Base-by-base conservation (phyloP, 352 stramenopile species). In the Globisporangium cystogenes region DNA sequence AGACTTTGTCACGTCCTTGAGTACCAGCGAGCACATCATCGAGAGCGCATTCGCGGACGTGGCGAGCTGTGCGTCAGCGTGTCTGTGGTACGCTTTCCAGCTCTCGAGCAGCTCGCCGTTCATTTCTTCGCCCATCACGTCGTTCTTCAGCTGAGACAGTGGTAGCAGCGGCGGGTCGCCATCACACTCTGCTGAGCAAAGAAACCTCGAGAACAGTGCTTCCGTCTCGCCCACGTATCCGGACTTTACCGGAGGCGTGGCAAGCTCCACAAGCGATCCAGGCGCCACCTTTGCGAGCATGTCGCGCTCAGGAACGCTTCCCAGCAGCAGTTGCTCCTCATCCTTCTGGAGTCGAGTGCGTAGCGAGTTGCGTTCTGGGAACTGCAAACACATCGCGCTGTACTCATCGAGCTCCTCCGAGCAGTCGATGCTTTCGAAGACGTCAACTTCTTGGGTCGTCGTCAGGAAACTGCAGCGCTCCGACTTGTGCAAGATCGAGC, bases 381-480 rank as follows among this genome's bases (percentile, higher is more conserved):
- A 44, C 14, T 37, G 20, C 16, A 40, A 11, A 16, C 29, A 54
- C 65, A 66, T 52, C 5, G 31, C 41, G 12, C 24, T 44, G 23
- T 58, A 62, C 23, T 60, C 54, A 20, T 77, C 65, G 3, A 67
- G 48, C 26, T 64, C 59, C 8, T 69, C 44, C 7, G 35, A 26
- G 20, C 48, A 59, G 21, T 60, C 41, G 11, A 55, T 40, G 14
- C 5, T 8, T n/a, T n/a, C 26, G 16, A 18, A 24, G 5, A 37
- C n/a, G 1, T 12, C 36, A 21, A 27, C 40, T 6, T 16, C 20
- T 3, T 4, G 40, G 16, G 33, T 31, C 18, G 27, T 21, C 15
- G 79, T 67, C n/a, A 86, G 41, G 47, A 81, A 82, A 1, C 51
- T 57, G 15, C 75, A 60, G 12, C 64, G 52, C 10, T 52, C 37